Base-by-base conservation (phyloP, 495 filamentous ascomycete genomes). In the Aspergillus mulundensis region DNA sequence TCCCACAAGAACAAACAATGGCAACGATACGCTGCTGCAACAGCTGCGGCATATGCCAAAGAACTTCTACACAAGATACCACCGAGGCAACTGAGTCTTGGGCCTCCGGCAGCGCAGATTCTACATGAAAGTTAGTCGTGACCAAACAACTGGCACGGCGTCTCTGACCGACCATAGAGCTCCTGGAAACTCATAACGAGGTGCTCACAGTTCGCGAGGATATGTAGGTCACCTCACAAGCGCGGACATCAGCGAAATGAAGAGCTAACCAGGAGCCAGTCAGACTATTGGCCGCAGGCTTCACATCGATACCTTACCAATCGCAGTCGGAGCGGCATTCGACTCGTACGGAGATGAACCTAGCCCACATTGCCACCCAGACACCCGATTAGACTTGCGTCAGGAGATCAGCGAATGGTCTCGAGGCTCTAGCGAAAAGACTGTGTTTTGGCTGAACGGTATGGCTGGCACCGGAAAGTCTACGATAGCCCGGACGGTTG, bases 1-100 rank as follows among this genome's bases (percentile, higher is more conserved):
- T 66, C 66, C 0, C 66, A 76, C 45, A 76, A 73, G 54, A 67
- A 59, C 23, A 61, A 74, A 38, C 46, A 60, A 20, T 74, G 68
- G 72, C 68, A 73, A 19, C 65, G 42, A 14, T 54, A 46, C 23
- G 52, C 16, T 20, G 45, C 70, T 15, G 55, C 56, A 16, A 62
- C 64, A 0, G 70, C 68, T 18, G 72, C 72, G n/a, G 64, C 64
- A 15, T 73, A 67, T 53, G 64, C 68, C 18, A 62, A 57, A 38
- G 54, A 64, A 11, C 51, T 62, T 44, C 7, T 67, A 24, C 57
- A 14, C 4, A 18, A 5, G 4, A 12, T 40, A 15, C 38, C 38
- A 5, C 3, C n/a, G 5, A 18, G 28, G 5, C 5, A 30, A 10
- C 28, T 30, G 28, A 30, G 4, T 30, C 5, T 10, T 10, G 10